A percentile compares a stretch with the other conserved stretches of the same genome.
Conservation (phyloP, 2,329 filamentous ascomycete genomes). For the Seiridium cupressi region DNA sequence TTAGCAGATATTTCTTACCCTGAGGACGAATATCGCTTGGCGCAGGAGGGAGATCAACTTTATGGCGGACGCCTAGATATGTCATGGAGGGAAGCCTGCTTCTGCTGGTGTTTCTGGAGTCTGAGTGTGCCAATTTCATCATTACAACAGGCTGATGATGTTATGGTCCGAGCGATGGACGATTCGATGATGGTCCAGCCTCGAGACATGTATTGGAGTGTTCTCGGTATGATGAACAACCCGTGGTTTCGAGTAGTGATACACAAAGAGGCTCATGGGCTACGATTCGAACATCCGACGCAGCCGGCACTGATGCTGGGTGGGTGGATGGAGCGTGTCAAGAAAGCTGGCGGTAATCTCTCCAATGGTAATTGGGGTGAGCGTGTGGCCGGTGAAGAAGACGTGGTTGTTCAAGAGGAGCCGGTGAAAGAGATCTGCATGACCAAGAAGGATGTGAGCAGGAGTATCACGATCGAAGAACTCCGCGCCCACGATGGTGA, state of each 20-base stretch:
- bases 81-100: conserved; percentile 76
- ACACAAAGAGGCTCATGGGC: conserved; percentile 58
- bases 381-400: conserved; percentile 52
- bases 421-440: conserved; percentile 69
- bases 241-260: conserved; percentile 87
- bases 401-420: conserved; percentile 42
- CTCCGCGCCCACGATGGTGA: conserved; percentile 66
- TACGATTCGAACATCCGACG: conserved; percentile 87
- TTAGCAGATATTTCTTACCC: conserved; percentile 77
- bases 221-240: conserved; percentile 97
- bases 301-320: conserved; percentile 73
- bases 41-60: conserved; percentile 57
- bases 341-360: conserved; percentile 77
- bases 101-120: conserved; percentile 94
- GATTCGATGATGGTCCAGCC: conserved; percentile 85
- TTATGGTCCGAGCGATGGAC: conserved; percentile 86
- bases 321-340: conserved; percentile 93
- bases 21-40: conserved; percentile 76
- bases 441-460: conserved; percentile 66
- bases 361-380: conserved; percentile 86
- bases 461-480: conserved; percentile 67
- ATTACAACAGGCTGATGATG: conserved; percentile 63
- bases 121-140: conserved; percentile 64
- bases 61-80: conserved; percentile 79
- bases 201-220: conserved; percentile 93